Conservation (phyloP, 176 grass and related monocot species). For the Alloteropsis semialata region DNA sequence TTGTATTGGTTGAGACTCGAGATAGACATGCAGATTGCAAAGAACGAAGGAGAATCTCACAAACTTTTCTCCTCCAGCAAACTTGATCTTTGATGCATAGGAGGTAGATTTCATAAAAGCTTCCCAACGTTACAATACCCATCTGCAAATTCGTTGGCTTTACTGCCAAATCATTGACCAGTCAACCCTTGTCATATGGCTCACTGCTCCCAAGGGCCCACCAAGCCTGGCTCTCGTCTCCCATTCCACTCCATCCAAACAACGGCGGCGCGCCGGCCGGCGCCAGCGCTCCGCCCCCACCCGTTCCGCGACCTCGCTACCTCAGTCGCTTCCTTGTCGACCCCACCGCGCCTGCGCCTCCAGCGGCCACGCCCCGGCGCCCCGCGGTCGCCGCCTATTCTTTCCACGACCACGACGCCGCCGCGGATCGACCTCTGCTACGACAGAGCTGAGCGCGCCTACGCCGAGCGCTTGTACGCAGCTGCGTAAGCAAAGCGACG, state of each 20-base stretch:
- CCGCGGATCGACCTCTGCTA: neutral
- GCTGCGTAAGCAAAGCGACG: neutral
- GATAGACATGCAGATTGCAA: neutral
- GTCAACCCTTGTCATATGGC: neutral
- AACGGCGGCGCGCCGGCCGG: neutral
- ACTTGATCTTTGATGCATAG: too few species aligned
- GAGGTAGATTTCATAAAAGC: neutral
- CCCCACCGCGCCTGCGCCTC: neutral
- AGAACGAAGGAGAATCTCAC: neutral
- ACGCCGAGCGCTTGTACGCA: too few species aligned
- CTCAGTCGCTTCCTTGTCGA: neutral
- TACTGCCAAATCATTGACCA: neutral
- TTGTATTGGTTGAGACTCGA: neutral
- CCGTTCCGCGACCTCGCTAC: too few species aligned
- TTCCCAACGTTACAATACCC: neutral
- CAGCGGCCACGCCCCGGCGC: neutral
- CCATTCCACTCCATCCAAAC: neutral
- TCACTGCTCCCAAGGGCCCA: neutral
- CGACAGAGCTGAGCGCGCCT: neutral
- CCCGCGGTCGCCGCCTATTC: neutral
- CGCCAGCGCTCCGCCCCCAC: too few species aligned
- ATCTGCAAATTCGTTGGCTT: neutral
- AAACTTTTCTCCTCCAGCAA: neutral
- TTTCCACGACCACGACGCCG: neutral
- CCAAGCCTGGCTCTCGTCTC: neutral